Evolutionary conservation across 2,329 filamentous ascomycete species (phyloP), one percentile per base, ranked within the genome.

Genomic region (Colletotrichum chrysophilum): DNA sequence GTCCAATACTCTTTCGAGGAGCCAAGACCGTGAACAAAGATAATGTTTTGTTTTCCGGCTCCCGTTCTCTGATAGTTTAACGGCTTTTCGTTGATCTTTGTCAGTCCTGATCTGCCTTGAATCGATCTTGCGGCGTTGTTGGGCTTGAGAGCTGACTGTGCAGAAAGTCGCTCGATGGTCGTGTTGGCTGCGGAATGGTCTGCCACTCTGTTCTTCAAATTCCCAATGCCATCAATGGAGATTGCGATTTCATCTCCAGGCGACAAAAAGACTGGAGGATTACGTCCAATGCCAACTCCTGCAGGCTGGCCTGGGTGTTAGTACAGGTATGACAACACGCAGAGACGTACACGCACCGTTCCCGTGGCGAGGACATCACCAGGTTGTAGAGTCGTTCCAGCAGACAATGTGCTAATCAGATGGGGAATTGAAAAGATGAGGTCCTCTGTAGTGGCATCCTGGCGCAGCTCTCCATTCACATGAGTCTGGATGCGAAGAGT

Each of bases 11-110:
- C 84, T 4, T 82, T 82, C 2, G 84, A 87, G 4, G 86, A 87
- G 5, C 89, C 89, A 1, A 92, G 83, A 7, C 90, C 90, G 76
- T 91, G 90, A n/a, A 92, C 81, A 76, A 91, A 91, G 28, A 91
- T 80, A 8, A 89, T 80, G 1, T 84, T 78, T 4, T 80, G 69
- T 2, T 65, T 55, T 14, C 77, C 80, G 16, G 76, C 79, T 13
- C 83, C 84, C 34, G 80, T 38, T 34, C 76, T 78, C 66, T 83
- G 82, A 78, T 87, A 86, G 77, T 86, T 83, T 1, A 89, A 79
- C 0, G 79, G 77, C 77, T 88, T 90, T 38, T 81, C 80, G 75
- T 85, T 85, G 71, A 89, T 79, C 0, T 76, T 78, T 1, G 83
- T 85, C 2, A 89, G 78, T 0, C 84, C 83, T 4, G 74, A 21